phyloP scores from a whole-genome alignment of 805 yeast species.

The Cephaloascus albidus region DNA sequence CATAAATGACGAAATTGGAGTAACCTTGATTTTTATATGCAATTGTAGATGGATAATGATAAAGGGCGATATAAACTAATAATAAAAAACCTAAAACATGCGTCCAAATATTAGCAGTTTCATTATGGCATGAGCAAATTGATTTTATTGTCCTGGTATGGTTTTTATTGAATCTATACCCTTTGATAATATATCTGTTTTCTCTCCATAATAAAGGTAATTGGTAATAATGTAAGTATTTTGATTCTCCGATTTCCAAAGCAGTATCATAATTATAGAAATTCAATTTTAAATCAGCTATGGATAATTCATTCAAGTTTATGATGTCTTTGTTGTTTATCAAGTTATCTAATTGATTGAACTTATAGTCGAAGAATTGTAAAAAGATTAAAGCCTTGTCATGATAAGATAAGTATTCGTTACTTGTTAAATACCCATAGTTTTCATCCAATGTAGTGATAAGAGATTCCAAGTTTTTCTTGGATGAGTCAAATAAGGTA shows the following conservation, averaged over 20 bases:
- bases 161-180: constrained; percentile 72
- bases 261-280: constrained; percentile 41
- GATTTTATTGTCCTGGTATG: constrained; percentile 53
- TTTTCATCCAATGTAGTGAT: neutral
- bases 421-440: neutral
- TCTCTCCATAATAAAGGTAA: constrained; percentile 92
- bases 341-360: constrained; percentile 25
- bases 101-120: constrained; percentile 89
- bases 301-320: constrained; percentile 2
- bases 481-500: neutral
- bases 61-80: constrained; percentile 44
- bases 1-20: constrained; percentile 42
- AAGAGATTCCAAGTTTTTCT: neutral
- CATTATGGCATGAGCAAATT: constrained; percentile 67
- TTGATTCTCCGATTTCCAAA: constrained; percentile 21
- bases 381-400: constrained; percentile 22
- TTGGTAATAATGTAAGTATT: constrained; percentile 72
- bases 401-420: constrained; percentile 5
- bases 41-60: constrained; percentile 55
- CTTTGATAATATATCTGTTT: constrained; percentile 73
- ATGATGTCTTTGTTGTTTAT: constrained; percentile 17
- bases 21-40: constrained; percentile 36
- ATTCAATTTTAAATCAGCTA: constrained; percentile 17
- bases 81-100: constrained; percentile 65
- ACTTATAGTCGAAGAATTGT: constrained; percentile 28